Evolutionary conservation across 2,329 filamentous ascomycete genomes (phyloP), one percentile per base, ranked within the genome.

Genomic region (Neofusicoccum laricinum): DNA sequence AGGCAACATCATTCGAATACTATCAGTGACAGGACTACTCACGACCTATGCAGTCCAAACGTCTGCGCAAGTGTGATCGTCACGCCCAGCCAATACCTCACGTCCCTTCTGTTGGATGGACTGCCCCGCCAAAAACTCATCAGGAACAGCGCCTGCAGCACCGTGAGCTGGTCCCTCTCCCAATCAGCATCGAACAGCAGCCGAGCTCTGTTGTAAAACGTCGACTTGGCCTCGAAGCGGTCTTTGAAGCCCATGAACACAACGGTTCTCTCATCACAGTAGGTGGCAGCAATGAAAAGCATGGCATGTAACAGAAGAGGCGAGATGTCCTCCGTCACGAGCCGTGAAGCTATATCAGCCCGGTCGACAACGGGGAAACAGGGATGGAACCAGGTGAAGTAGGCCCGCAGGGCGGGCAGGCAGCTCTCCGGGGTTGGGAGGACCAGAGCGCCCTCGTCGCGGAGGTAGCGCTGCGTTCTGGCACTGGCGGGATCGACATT

Each of bases 361-460:
- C 82, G 78, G 67, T 86, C 82, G 0, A 86, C 67, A 12, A 86
- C 78, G 0, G 84, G 83, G 53, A 85, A 86, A 62, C 82, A 82
- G 0, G 84, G 83, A 66, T 86, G 84, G 61, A 85, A 86, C 79
- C 83, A 84, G 21, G 77, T 74, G 63, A 86, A 86, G 71, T 85
- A 86, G 0, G 83, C 83, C 17, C 79, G 73, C 0, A 86, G 68
- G 0, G 84, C 74, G 1, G 76, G 76, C 3, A 81, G 73, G 46
- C 80, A 79, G 17, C 80, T 75, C 2, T 76, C 69, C 14, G 73
- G 67, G 2, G 79, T 75, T 0, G 84, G 83, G 25, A 84, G 79
- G 0, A 78, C 77, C 46, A 85, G 79, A 2, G 75, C 78, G 0
- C 76, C 79, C 38, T 79, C 78, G 3, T 72, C 74, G 38, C 71